Conservation (phyloP, 31 red algal genomes). For the Asparagopsis taxiformis region DNA sequence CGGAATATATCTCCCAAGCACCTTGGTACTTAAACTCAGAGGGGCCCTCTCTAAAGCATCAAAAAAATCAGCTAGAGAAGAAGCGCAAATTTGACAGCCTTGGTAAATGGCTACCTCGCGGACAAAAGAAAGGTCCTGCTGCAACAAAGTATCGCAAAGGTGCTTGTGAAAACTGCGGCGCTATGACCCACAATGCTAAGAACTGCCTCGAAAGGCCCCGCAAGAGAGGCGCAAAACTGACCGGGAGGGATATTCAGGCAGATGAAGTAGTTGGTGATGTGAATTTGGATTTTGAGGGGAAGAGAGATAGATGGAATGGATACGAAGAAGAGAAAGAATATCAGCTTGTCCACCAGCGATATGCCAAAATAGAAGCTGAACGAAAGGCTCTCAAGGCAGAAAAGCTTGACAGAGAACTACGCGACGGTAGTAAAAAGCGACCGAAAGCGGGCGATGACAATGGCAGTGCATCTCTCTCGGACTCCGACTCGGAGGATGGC, state of each 20-base stretch:
- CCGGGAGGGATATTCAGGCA: conserved; percentile 30
- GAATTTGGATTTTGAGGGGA: conserved; percentile 83
- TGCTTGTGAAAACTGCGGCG: conserved; percentile 86
- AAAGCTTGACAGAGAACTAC: conserved; percentile 5
- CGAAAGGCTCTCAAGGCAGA: conserved; percentile 35
- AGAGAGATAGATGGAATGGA: conserved; percentile 93
- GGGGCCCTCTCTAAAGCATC: conserved; percentile 84
- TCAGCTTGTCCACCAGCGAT: conserved; percentile 29
- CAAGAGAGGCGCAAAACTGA: conserved; percentile 67
- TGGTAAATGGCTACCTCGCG: conserved; percentile 58
- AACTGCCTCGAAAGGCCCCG: conserved; percentile 88
- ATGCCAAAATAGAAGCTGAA: conserved; percentile 35
- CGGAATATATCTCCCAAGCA: conserved; percentile 90
- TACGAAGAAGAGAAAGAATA: conserved; percentile 68
- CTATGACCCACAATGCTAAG: conserved; percentile 71
- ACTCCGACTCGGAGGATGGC: background rate
- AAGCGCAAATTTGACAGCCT: conserved; percentile 52
- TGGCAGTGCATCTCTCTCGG: background rate
- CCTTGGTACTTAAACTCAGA: conserved; percentile 85
- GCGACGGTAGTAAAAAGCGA: background rate
- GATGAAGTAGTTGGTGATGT: conserved; percentile 76
- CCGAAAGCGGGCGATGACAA: background rate
- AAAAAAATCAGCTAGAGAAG: conserved; percentile 45
- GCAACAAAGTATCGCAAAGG: conserved; percentile 77
- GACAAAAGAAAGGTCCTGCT: conserved; percentile 49